phyloP scores from a whole-genome alignment of 148 eudicot species.

The Heliosperma pusillum region DNA sequence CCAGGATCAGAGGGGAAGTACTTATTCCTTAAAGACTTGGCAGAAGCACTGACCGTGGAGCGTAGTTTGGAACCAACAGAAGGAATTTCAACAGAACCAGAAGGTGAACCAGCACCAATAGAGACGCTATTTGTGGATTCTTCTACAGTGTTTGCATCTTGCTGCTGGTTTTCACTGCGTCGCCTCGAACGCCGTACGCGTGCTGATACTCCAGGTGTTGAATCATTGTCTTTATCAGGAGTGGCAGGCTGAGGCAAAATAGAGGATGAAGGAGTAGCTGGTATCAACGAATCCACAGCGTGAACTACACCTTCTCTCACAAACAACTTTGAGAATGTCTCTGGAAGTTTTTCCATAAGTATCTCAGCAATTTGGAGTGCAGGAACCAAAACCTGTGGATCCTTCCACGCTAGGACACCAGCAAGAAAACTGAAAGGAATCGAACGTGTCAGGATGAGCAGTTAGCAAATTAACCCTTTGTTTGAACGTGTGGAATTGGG shows the following conservation, averaged over 20 bases:
- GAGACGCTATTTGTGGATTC: slow-evolving; percentile 53
- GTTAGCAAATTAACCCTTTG: not conserved
- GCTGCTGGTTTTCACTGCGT: slow-evolving; percentile 53
- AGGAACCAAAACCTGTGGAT: slow-evolving; percentile 92
- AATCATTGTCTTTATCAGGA: slow-evolving; percentile 66
- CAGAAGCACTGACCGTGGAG: slow-evolving; percentile 61
- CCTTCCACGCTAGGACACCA: slow-evolving; percentile 98
- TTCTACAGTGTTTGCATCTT: slow-evolving; percentile 56
- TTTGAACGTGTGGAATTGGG: not conserved
- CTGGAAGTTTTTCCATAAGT: slow-evolving; percentile 93
- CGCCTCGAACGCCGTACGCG: slow-evolving; percentile 81
- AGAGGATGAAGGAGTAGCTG: slow-evolving; percentile 39
- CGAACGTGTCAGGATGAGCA: not conserved
- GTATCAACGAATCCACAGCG: slow-evolving; percentile 78
- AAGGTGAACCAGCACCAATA: slow-evolving; percentile 60
- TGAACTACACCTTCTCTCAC: slow-evolving; percentile 97
- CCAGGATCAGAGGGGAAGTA: slow-evolving; percentile 74
- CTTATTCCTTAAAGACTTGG: slow-evolving; percentile 80
- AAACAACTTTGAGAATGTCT: slow-evolving; percentile 84
- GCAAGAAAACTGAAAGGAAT: slow-evolving; percentile 67
- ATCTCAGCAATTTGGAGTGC: slow-evolving; percentile 96
- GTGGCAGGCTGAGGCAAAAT: slow-evolving; percentile 41
- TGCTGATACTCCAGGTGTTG: slow-evolving; percentile 61
- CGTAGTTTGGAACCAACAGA: slow-evolving; percentile 61
- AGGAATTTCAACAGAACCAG: slow-evolving; percentile 52